A percentile compares a stretch with the other conserved stretches of the same genome.
Evolutionary conservation across 1,139 yeast species (phyloP).

Genomic region (Zygosaccharomyces sapae): DNA sequence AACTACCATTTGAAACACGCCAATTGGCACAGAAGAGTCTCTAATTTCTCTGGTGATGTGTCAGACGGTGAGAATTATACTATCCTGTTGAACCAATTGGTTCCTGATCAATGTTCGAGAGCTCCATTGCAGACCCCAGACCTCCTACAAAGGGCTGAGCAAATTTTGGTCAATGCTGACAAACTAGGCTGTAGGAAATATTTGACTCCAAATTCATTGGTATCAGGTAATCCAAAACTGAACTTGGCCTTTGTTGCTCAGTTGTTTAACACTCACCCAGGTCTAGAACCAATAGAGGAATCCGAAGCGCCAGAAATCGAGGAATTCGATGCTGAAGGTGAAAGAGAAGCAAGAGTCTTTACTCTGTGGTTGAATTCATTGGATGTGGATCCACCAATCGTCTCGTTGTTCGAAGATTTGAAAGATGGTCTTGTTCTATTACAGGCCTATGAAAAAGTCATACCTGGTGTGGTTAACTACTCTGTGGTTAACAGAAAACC

Average conservation of each 20-base stretch:
- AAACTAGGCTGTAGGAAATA: conserved; percentile 89
- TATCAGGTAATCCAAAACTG: conserved; percentile 94
- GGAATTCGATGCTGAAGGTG: conserved; percentile 99
- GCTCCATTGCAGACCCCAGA: conserved; percentile 76
- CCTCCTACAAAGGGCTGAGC: conserved; percentile 76
- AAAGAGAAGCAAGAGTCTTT: conserved; percentile 97
- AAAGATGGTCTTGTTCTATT: conserved; percentile 86
- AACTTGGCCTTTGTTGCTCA: conserved; percentile 97
- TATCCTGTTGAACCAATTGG: conserved; percentile 78
- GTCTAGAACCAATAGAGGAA: conserved; percentile 92
- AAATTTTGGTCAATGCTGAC: conserved; percentile 80
- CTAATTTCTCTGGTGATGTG: conserved; percentile 82
- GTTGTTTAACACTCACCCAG: conserved; percentile 93
- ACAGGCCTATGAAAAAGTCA: conserved; percentile 92
- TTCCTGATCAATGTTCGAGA: conserved; percentile 76
- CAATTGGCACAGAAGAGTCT: conserved; percentile 79
- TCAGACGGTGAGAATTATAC: conserved; percentile 96
- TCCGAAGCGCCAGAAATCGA: conserved; percentile 80
- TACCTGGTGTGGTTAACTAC: conserved; percentile 84
- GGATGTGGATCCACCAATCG: conserved; percentile 93
- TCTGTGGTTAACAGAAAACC: conserved; percentile 83
- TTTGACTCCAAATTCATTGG: conserved; percentile 86
- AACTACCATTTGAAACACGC: conserved; percentile 94
- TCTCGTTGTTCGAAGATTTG: conserved; percentile 85
- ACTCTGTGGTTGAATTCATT: conserved; percentile 95